Percentiles rank a stretch among this genome's conserved stretches.
Evolutionary conservation across 306 rosid species (phyloP).

Genomic region (Cajanus cajan): DNA sequence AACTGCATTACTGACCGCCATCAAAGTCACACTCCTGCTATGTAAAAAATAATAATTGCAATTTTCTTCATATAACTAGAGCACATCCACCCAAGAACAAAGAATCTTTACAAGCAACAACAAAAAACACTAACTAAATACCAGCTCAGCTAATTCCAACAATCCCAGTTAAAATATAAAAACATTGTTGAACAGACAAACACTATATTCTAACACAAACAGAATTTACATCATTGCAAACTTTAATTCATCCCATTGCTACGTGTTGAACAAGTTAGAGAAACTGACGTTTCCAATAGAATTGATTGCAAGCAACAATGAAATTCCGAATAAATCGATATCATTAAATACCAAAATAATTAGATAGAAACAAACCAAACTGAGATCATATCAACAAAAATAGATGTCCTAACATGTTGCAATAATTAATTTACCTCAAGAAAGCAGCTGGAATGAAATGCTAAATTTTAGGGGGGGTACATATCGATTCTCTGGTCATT

Average conservation of each 20-base stretch:
- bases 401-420: neutral
- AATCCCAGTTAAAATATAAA: neutral
- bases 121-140: neutral
- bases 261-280: neutral
- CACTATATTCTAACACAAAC: neutral
- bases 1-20: neutral
- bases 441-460: neutral
- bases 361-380: neutral
- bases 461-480: neutral
- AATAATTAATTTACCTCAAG: neutral
- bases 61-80: neutral
- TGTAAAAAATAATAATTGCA: neutral
- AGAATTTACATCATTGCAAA: neutral
- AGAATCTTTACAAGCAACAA: slow-evolving; percentile 3
- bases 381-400: neutral
- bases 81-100: slow-evolving; percentile 17
- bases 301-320: slow-evolving; percentile 9
- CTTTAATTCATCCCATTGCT: slow-evolving; percentile 11
- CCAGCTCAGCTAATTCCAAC: slow-evolving; percentile 12
- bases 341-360: neutral
- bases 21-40: neutral
- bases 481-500: neutral
- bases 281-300: neutral
- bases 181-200: neutral
- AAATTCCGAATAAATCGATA: neutral